Conservation (phyloP, 1,284 basidiomycete species). For the Rhodotorula glutinis region DNA sequence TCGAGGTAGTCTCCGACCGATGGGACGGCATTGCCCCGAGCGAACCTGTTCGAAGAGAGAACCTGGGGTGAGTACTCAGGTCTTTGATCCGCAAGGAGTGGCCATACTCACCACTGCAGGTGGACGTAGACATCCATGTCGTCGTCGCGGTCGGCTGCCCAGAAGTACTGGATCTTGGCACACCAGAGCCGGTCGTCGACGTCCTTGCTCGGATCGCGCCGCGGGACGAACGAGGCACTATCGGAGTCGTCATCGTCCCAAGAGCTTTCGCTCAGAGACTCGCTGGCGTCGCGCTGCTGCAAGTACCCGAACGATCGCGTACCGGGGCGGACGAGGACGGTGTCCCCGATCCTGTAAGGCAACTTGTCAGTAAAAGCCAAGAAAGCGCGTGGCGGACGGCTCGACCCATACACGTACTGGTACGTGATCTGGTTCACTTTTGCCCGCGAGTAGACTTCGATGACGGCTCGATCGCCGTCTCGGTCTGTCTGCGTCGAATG, state of each 20-base stretch:
- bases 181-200: neutral
- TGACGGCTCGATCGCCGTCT: neutral
- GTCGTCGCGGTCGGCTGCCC: too few species aligned
- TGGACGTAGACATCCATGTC: neutral
- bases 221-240: too few species aligned
- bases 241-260: neutral
- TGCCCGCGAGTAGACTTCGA: neutral
- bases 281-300: too few species aligned
- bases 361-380: neutral
- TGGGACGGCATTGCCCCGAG: neutral
- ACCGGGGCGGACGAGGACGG: neutral
- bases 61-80: too few species aligned
- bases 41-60: neutral
- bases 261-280: too few species aligned
- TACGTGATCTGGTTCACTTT: neutral
- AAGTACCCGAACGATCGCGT: neutral
- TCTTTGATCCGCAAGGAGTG: too few species aligned
- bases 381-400: too few species aligned
- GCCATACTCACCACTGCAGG: conserved; percentile 4
- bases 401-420: neutral
- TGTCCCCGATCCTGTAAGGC: neutral
- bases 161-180: conserved; percentile 1
- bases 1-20: neutral
- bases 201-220: too few species aligned
- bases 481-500: neutral